Base-by-base conservation (phyloP, 2,329 filamentous ascomycete genomes). In the Alternaria hordeiaustralica region DNA sequence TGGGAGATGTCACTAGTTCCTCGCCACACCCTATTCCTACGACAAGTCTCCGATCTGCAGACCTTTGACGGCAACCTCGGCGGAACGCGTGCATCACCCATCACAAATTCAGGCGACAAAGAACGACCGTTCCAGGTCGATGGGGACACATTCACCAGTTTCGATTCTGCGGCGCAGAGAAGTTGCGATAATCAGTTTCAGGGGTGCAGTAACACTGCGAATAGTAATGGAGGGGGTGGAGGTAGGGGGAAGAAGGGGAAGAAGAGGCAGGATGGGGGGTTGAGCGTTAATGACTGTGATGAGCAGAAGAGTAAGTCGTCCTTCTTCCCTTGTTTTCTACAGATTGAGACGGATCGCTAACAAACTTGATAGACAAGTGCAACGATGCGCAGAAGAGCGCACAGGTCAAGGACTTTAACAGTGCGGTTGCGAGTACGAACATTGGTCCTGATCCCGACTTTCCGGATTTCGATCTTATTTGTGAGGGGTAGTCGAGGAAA, bases 111-210 rank as follows among this genome's bases (percentile, higher is more conserved):
- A 6, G 85, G 86, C 21, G 79, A 87, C 44, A 66, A 82, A 82
- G 81, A 88, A 83, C 25, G 77, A 0, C 76, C 76, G 8, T 80
- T 79, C 47, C 30, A 50, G 4, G 78, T 80, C 4, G 75, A 73
- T 1, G 75, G 75, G 5, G 63, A 72, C 23, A 77, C 73, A 8
- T 91, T 91, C 75, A 83, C 85, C 21, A 85, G 85, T 72, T 81
- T 86, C 69, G 78, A 77, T 6, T 83, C 83, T 1, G 89, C 89
- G 18, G 81, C 84, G 41, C 85, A 89, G 79, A 83, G 89, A 50
- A 86, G 87, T 25, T 92, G 89, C 72, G 85, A 88, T 65, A 85
- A 88, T 51, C 87, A 91, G 81, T 86, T 88, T 77, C 88, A 89
- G 73, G 78, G 76, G 8, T 91, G 89, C 75, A 80, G 84, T 30